These are phyloP conservation scores for Bonia amplexicaulis DNA, from an alignment of 176 grass and related monocot species.

Conservation along the genomic window DNA sequence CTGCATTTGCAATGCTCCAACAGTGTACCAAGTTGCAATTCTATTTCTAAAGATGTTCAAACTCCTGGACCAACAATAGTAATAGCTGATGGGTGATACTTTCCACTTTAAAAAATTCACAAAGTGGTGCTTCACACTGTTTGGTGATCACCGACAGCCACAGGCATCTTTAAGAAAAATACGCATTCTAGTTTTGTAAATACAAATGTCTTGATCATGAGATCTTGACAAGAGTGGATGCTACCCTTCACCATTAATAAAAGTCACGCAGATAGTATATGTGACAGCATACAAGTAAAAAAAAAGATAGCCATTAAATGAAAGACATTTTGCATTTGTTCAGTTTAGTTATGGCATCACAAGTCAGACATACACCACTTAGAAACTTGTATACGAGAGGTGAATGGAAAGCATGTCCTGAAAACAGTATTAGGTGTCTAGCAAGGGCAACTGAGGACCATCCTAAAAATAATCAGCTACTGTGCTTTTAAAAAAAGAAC, in stretches of 20 bases:
- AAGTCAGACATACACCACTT: not conserved
- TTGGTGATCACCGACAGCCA: not conserved
- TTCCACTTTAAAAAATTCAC: not conserved
- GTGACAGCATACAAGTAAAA: not conserved
- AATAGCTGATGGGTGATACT: not conserved
- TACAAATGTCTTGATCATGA: not conserved
- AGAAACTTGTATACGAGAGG: not conserved
- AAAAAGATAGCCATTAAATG: not conserved
- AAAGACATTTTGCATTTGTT: not conserved
- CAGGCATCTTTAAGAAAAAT: not conserved
- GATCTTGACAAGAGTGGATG: not conserved
- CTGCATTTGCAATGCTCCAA: not conserved
- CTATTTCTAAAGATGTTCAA: not conserved
- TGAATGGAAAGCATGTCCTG: not conserved
- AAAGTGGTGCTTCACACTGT: not conserved
- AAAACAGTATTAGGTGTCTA: slow-evolving; percentile 13
- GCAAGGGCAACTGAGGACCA: not conserved
- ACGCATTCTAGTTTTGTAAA: not conserved
- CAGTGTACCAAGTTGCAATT: not conserved
- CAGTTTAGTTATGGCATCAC: not conserved
- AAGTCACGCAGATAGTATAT: not conserved
- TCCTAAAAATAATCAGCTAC: not conserved
- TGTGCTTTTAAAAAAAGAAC: not conserved
- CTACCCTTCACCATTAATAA: not conserved
- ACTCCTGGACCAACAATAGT: not conserved